Evolutionary conservation across 306 rosid species (phyloP).

Genomic region (Cucurbita moschata): DNA sequence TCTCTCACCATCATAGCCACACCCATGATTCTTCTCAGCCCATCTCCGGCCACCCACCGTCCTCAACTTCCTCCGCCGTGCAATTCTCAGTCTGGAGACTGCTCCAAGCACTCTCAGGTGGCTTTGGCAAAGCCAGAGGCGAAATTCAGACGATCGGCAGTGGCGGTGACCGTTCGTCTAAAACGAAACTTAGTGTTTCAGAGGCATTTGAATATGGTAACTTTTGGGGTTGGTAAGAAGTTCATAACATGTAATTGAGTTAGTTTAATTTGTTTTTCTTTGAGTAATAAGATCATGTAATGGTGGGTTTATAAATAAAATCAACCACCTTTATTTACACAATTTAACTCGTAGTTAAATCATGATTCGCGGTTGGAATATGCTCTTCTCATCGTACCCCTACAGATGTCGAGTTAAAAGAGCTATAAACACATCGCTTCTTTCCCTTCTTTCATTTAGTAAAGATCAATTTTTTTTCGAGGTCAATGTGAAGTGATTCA

Average conservation of each 20-base stretch:
- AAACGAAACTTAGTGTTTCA: neutral
- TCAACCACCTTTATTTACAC: neutral
- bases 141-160: too few relatives aligned
- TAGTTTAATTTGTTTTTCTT: neutral
- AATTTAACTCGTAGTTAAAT: too few relatives aligned
- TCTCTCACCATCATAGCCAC: neutral
- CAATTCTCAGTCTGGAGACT: neutral
- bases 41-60: neutral
- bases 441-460: too few relatives aligned
- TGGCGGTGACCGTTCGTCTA: neutral
- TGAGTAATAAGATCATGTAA: neutral
- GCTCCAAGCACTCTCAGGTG: neutral
- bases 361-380: too few relatives aligned
- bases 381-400: too few relatives aligned
- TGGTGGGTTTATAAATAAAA: neutral
- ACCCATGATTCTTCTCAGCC: neutral
- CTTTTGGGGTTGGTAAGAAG: neutral
- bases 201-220: slow-evolving; percentile 6
- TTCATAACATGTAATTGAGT: too few relatives aligned
- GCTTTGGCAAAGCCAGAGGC: neutral
- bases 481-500: too few relatives aligned
- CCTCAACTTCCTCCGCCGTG: neutral
- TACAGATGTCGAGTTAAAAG: too few relatives aligned
- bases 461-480: too few relatives aligned
- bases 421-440: too few relatives aligned